Percentiles rank a stretch among this genome's conserved stretches.
These are phyloP conservation scores for Alternaria panax DNA, from an alignment of 2,329 filamentous ascomycete genomes.

Conservation along the genomic window DNA sequence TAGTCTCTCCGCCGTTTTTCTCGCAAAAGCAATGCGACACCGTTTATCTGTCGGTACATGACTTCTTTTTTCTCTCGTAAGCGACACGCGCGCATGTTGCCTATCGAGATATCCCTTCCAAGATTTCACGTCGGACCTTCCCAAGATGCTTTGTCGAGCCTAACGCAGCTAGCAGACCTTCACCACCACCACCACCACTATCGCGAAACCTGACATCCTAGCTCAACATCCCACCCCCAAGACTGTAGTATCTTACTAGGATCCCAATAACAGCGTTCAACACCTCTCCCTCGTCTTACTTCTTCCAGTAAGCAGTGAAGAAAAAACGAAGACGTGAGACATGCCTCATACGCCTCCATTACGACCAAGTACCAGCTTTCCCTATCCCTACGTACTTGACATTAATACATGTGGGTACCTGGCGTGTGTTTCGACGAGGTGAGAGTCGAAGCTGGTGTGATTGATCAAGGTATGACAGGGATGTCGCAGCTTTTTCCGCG, in stretches of 20 bases:
- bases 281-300: conserved; percentile 15
- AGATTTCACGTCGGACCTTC: not conserved
- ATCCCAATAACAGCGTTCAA: conserved; percentile 32
- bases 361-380: conserved; percentile 16
- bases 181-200: conserved; percentile 13
- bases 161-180: not conserved
- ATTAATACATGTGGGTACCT: conserved; percentile 3
- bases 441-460: conserved; percentile 6
- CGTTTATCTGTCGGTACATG: not conserved
- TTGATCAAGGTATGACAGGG: not conserved
- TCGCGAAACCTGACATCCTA: conserved; percentile 3
- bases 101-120: not conserved
- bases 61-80: not conserved
- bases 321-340: conserved; percentile 17
- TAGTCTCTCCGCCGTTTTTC: not conserved
- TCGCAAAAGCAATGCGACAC: not conserved
- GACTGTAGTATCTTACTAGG: conserved; percentile 28
- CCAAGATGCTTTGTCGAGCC: not conserved
- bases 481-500: conserved; percentile 12
- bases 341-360: conserved; percentile 8
- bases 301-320: conserved; percentile 15
- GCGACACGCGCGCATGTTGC: not conserved
- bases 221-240: not conserved
- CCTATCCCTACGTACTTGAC: not conserved
- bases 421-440: not conserved